Conservation (phyloP, 352 stramenopile species). For the Thalassiosira oceanica region DNA sequence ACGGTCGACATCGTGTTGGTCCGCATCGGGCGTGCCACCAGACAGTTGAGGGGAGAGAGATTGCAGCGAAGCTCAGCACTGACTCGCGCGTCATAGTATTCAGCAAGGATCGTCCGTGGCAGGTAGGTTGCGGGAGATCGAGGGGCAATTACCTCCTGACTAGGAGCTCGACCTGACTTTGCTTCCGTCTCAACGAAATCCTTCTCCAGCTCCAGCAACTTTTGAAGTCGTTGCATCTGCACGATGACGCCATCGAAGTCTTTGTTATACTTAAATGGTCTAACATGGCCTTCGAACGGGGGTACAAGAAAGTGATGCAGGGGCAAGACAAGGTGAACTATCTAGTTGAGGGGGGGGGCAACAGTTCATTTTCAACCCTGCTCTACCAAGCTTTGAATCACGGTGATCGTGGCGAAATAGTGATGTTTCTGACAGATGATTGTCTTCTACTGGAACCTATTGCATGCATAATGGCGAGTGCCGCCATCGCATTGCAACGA, state of each 20-base stretch:
- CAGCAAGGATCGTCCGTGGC: conserved; percentile 54
- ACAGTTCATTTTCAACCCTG: conserved; percentile 15
- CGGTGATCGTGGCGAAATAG: neutral
- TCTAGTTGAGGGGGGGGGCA: neutral
- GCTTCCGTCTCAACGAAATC: no score
- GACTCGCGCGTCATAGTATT: conserved; percentile 48
- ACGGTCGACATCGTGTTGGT: no score
- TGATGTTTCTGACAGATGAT: conserved; percentile 60
- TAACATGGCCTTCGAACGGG: conserved; percentile 2
- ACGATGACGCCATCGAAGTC: neutral
- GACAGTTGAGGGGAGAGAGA: no score
- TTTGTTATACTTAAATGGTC: conserved; percentile 13
- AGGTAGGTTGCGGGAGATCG: conserved; percentile 38
- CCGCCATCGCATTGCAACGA: conserved; percentile 11
- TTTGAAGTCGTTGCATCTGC: conserved; percentile 1
- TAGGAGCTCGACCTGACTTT: no score
- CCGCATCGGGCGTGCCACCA: no score
- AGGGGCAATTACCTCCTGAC: no score
- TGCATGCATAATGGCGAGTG: conserved; percentile 16
- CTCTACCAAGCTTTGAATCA: conserved; percentile 10
- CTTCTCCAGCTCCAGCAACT: conserved; percentile 36
- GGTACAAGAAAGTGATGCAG: conserved; percentile 25
- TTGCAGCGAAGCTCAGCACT: no score
- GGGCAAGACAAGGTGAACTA: neutral
- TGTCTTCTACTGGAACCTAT: conserved; percentile 39